Evolutionary conservation across 495 filamentous ascomycete genomes (phyloP).

Genomic region (Hypomontagnella submonticulosa): DNA sequence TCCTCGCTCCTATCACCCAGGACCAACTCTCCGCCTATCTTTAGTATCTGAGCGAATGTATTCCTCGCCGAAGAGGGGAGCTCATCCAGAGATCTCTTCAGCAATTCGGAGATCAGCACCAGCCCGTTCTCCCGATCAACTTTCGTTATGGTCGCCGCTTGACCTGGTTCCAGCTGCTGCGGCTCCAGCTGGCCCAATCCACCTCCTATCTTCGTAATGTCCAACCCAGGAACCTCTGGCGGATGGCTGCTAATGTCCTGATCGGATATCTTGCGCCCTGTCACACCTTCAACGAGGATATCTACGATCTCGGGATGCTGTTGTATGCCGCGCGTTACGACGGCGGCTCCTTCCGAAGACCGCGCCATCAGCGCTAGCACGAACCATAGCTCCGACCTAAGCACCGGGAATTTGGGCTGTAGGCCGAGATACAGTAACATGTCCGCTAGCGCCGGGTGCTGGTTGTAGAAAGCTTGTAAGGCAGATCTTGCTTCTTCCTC

Average conservation of each 20-base stretch:
- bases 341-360: constrained; percentile 57
- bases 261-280: constrained; percentile 41
- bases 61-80: constrained; percentile 49
- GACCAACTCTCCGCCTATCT: constrained; percentile 49
- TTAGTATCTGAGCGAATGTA: constrained; percentile 52
- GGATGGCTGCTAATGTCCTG: constrained; percentile 31
- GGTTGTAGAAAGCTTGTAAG: constrained; percentile 62
- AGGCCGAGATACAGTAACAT: constrained; percentile 71
- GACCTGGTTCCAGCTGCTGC: constrained; percentile 50
- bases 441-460: constrained; percentile 62
- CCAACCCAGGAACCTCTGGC: constrained; percentile 11
- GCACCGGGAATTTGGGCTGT: constrained; percentile 74
- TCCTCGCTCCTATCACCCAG: constrained; percentile 36
- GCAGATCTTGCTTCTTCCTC: constrained; percentile 34
- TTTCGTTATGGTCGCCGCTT: constrained; percentile 47
- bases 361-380: constrained; percentile 76
- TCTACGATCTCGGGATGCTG: constrained; percentile 57
- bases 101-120: constrained; percentile 68
- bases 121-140: constrained; percentile 72
- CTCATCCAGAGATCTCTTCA: constrained; percentile 59
- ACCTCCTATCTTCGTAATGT: constrained; percentile 9
- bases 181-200: constrained; percentile 44
- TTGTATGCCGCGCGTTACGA: constrained; percentile 63
- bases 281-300: constrained; percentile 63
- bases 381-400: constrained; percentile 79